A percentile compares a stretch with the other conserved stretches of the same genome.
phyloP scores from a whole-genome alignment of 441 rosid genomes.

The Gossypium schwendimanii region DNA sequence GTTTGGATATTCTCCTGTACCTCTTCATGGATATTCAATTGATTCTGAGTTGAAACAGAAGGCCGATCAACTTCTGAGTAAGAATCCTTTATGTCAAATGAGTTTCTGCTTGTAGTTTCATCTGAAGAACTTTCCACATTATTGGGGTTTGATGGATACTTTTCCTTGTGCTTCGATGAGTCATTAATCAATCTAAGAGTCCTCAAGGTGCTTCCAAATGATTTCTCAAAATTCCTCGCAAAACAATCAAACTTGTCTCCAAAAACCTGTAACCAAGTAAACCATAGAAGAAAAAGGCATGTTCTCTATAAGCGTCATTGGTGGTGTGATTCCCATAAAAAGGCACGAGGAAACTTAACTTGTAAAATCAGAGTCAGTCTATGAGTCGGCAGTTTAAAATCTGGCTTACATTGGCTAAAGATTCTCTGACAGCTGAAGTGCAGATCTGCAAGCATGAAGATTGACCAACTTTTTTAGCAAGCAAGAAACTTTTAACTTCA shows the following conservation, averaged over 20 bases:
- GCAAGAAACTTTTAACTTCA: background rate
- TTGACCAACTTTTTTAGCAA: background rate
- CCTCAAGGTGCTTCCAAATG: slow-evolving; percentile 75
- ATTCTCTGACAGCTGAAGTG: slow-evolving; percentile 75
- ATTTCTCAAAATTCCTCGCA: slow-evolving; percentile 62
- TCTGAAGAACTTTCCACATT: slow-evolving; percentile 21
- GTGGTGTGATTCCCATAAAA: background rate
- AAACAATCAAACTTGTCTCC: slow-evolving; percentile 63
- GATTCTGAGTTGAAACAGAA: slow-evolving; percentile 8
- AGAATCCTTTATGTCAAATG: slow-evolving; percentile 17
- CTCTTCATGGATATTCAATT: slow-evolving; percentile 26
- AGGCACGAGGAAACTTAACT: slow-evolving; percentile 27
- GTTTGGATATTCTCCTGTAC: slow-evolving; percentile 28
- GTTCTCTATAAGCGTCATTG: slow-evolving; percentile 17
- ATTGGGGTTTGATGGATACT: slow-evolving; percentile 16
- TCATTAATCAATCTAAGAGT: slow-evolving; percentile 62
- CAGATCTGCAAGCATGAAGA: slow-evolving; percentile 54
- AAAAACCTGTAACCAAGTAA: slow-evolving; percentile 52
- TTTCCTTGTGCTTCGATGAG: slow-evolving; percentile 27
- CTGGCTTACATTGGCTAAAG: slow-evolving; percentile 79
- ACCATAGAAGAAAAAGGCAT: slow-evolving; percentile 16
- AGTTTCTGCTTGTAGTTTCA: slow-evolving; percentile 16
- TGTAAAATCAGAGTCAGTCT: slow-evolving; percentile 29
- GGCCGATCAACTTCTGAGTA: slow-evolving; percentile 18
- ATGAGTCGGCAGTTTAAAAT: slow-evolving; percentile 30